phyloP scores from a whole-genome alignment of 306 rosid species.

The Acacia acuminata region DNA sequence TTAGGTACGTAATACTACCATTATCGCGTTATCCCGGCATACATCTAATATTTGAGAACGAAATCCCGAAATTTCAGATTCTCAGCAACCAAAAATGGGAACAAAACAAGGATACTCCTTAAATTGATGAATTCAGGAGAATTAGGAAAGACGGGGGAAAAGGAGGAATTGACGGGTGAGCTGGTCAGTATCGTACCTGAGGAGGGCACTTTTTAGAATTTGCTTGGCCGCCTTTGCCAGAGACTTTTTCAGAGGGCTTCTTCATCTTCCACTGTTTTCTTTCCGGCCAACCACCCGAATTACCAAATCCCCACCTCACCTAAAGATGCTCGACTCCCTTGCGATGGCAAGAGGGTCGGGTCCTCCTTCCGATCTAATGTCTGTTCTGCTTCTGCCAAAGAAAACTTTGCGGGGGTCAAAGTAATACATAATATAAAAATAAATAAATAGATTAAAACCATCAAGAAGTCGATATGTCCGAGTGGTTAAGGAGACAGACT shows the following conservation, averaged over 20 bases:
- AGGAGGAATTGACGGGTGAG: neutral
- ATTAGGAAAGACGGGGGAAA: no score
- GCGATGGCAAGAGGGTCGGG: neutral
- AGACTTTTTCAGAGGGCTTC: neutral
- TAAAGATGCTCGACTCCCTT: neutral
- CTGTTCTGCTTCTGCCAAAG: neutral
- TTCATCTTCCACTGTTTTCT: neutral
- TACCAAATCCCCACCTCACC: neutral
- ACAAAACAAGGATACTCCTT: neutral
- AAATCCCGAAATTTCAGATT: neutral
- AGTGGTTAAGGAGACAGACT: conserved; percentile 62
- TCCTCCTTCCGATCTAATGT: neutral
- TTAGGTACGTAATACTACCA: neutral
- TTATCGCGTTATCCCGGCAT: neutral
- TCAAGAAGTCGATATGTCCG: conserved; percentile 45
- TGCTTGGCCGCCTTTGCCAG: neutral
- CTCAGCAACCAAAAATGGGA: neutral
- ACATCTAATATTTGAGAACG: neutral
- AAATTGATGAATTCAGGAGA: neutral
- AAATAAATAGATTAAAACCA: accelerated
- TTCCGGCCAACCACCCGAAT: neutral
- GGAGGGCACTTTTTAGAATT: neutral
- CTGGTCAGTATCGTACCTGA: neutral
- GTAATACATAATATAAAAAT: no score
- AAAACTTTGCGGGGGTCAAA: neutral